Evolutionary conservation across 1,284 basidiomycete species (phyloP), one percentile per base, ranked within the genome.

Genomic region (Ceratobasidium sp.): DNA sequence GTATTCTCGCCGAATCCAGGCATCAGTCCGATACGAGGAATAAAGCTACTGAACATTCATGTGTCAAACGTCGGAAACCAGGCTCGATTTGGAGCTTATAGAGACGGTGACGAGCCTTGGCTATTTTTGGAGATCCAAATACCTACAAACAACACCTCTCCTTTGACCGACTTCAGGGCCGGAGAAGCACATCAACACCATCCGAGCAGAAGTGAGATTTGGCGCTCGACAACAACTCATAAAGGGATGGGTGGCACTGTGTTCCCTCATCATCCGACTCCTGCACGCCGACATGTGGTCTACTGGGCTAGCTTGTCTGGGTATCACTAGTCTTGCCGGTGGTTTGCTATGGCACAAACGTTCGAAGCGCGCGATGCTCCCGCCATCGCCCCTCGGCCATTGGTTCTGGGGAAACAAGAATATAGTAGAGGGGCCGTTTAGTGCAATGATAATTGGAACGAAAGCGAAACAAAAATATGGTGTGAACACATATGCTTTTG

Each of bases 391-490:
- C 28, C 56, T 38, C 13, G 38, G 33, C 13, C 69, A 73, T 46
- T 73, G 69, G 69, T 44, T 73, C 12, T 73, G 69, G 69, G 69
- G 56, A 4, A 73, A 73, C 57, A 59, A 48, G 26, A 5, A 59
- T 12, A 5, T 26, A 5, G n/a, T 73, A 3, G n/a, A 26, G 15
- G 10, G 28, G 38, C 56, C 40, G 3, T 73, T 59, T 17, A 42
- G 57, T 15, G 2, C 40, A 6, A 46, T 67, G 65, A 12, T 67
- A 12, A 17, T 23, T 50, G 71, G 71, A 3, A 74, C 59, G 23
- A 33, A 74, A 46, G 52, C 52, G 26, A 74, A 54, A 74, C 3
- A 12, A 50, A 5, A 28, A 17, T 52, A 44, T 9, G 59, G 71
- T 74, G 46, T 9, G 71, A 50, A 13, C 13, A 20, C 15, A 20